These are phyloP conservation scores for Gynandropsis gynandra DNA, from an alignment of 345 rosid species.

Conservation along the genomic window DNA sequence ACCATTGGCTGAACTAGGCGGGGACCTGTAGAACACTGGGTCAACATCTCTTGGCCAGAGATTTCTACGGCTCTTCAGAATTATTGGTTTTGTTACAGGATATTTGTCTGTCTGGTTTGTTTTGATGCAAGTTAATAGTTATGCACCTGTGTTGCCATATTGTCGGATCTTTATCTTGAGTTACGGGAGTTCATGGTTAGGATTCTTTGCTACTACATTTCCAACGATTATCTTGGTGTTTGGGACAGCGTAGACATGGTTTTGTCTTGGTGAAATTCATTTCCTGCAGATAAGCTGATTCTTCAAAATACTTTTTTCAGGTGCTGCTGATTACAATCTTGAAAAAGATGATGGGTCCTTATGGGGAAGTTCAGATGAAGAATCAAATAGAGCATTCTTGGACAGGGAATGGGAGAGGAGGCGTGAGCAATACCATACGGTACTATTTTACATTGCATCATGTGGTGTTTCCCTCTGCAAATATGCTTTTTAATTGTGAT, in stretches of 20 bases:
- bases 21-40: too few species aligned
- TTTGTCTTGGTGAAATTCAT: background rate
- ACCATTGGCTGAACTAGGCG: too few species aligned
- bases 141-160: too few species aligned
- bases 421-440: constrained; percentile 39
- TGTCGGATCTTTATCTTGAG: too few species aligned
- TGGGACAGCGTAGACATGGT: background rate
- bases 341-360: constrained; percentile 32
- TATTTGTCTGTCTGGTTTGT: too few species aligned
- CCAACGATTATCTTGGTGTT: too few species aligned
- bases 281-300: background rate
- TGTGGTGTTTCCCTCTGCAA: background rate
- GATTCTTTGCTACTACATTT: too few species aligned
- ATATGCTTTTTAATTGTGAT: constrained; percentile 4
- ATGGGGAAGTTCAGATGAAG: constrained; percentile 45
- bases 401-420: constrained; percentile 46
- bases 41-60: too few species aligned
- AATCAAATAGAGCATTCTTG: constrained; percentile 27
- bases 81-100: too few species aligned
- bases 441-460: constrained; percentile 15
- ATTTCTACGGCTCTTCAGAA: too few species aligned
- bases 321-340: constrained; percentile 22
- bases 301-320: constrained; percentile 23
- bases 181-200: too few species aligned
- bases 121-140: too few species aligned